Base-by-base conservation (phyloP, 192 early-diverging fungal species). In the Rhizophagus prolifer region DNA sequence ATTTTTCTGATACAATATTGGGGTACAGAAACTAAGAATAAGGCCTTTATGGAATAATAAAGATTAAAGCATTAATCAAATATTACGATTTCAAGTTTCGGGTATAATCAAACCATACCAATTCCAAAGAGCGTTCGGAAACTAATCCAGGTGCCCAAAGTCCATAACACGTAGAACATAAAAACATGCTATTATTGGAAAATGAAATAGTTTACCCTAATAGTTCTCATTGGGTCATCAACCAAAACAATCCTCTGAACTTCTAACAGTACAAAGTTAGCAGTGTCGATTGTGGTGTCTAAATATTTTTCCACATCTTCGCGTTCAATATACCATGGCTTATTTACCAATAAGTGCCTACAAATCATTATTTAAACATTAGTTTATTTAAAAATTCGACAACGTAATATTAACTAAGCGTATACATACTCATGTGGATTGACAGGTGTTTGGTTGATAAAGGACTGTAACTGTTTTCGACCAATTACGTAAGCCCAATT, bases 351-450 rank as follows among this genome's bases (percentile, higher is more conserved):
- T 9, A 44, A 46, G 9, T 9, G 21, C 10, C 67, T 69, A 47
- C 9, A n/a, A 21, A 38, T 67, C 26, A 38, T 25, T 3, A 44
- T 26, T 7, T 21, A 66, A 65, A 65, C 38, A 34, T 19, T 66
- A 16, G 19, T 66, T 31, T 34, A 66, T 21, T 38, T 65, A 4
- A 34, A 38, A 54, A 21, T 21, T 21, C 5, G 6, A 21, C 14
- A 19, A 50, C 16, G 4, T 12, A 16, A 31, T 34, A 10, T 30
- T 25, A 8, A n/a, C 14, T 10, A 44, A 44, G 12, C 7, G 41
- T 23, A 47, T 26, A 10, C 67, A 25, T 69, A 69, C 67, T 69
- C 41, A 47, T 31, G 36, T 46, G 67, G 67, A 46, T 69, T 69
- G 10, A 19, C 25, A 13, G 19, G n/a, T 46, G 47, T 21, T 10